These are phyloP conservation scores for Ophiostoma ips DNA, from an alignment of 2,329 filamentous ascomycete genomes.

Conservation along the genomic window DNA sequence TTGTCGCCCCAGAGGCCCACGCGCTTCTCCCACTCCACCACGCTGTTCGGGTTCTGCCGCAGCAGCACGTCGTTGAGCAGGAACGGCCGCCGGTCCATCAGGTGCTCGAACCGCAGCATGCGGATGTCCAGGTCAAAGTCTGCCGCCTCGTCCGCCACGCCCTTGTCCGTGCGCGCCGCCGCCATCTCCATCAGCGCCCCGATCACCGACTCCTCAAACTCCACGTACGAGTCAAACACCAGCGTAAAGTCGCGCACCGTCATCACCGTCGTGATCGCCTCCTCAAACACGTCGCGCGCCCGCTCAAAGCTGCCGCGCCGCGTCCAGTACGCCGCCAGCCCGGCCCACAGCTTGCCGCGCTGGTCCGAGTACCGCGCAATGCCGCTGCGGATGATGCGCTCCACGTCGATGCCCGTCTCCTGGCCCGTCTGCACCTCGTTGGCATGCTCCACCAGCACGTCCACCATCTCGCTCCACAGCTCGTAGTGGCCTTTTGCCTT, in stretches of 20 bases:
- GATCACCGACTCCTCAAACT: constrained; percentile 95
- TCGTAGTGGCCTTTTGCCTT: constrained; percentile 91
- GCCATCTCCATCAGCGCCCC: constrained; percentile 82
- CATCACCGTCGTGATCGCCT: constrained; percentile 96
- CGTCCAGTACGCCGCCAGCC: constrained; percentile 93
- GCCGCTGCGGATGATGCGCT: constrained; percentile 83
- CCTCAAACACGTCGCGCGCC: constrained; percentile 85
- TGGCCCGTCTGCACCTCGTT: constrained; percentile 69
- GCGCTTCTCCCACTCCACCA: constrained; percentile 92
- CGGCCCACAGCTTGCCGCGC: constrained; percentile 86
- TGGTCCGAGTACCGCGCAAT: constrained; percentile 87
- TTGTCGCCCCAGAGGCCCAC: constrained; percentile 95
- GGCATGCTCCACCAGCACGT: constrained; percentile 81
- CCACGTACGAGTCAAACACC: constrained; percentile 89
- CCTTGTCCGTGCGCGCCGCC: constrained; percentile 64
- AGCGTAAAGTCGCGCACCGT: constrained; percentile 95
- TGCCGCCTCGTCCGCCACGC: constrained; percentile 62
- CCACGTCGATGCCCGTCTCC: constrained; percentile 75
- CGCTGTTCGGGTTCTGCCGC: constrained; percentile 91
- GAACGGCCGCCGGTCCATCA: constrained; percentile 95
- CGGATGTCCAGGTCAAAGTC: constrained; percentile 92
- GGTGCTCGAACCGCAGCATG: constrained; percentile 94
- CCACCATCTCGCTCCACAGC: constrained; percentile 95
- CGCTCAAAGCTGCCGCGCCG: constrained; percentile 83
- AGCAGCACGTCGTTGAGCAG: constrained; percentile 90